Conservation (phyloP, 2,329 filamentous ascomycete species). For the Colletotrichum liriopes region DNA sequence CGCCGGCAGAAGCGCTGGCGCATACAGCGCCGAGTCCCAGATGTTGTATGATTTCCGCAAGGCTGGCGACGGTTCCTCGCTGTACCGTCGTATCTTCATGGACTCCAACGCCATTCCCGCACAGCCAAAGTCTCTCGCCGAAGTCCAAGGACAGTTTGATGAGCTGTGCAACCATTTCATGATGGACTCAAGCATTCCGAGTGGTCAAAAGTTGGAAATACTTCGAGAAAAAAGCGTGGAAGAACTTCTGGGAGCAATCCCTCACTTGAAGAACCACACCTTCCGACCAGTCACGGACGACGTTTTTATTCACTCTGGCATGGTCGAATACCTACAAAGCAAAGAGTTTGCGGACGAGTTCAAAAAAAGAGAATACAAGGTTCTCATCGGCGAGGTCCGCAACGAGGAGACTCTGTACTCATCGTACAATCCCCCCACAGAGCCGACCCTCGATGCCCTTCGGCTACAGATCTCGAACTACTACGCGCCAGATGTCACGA, state of each 20-base stretch:
- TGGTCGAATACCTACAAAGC: slow-evolving; percentile 56
- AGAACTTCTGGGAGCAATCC: slow-evolving; percentile 54
- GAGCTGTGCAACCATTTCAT: slow-evolving; percentile 57
- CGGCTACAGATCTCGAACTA: slow-evolving; percentile 59
- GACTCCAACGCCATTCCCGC: slow-evolving; percentile 63
- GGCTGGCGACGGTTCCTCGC: slow-evolving; percentile 28
- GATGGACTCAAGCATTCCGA: slow-evolving; percentile 46
- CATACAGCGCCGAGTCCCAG: slow-evolving; percentile 60
- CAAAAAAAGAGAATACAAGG: slow-evolving; percentile 50
- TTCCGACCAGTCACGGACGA: slow-evolving; percentile 62
- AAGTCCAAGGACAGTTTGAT: slow-evolving; percentile 59
- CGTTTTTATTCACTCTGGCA: slow-evolving; percentile 55
- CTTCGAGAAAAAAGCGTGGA: slow-evolving; percentile 51
- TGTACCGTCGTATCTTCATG: slow-evolving; percentile 58
- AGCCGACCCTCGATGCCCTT: slow-evolving; percentile 53
- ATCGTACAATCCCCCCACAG: slow-evolving; percentile 55
- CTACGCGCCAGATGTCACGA: slow-evolving; percentile 57
- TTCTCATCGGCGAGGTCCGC: slow-evolving; percentile 60
- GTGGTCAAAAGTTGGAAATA: slow-evolving; percentile 50
- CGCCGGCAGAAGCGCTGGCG: slow-evolving; percentile 62
- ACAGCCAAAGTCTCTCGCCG: slow-evolving; percentile 57
- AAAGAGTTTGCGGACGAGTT: slow-evolving; percentile 57
- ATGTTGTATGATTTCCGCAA: slow-evolving; percentile 55
- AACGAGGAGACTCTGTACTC: slow-evolving; percentile 63
- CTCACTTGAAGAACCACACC: slow-evolving; percentile 60